A percentile compares a stretch with the other conserved stretches of the same genome.
phyloP scores from a whole-genome alignment of 768 basidiomycete species.

The Termitomyces sp. region DNA sequence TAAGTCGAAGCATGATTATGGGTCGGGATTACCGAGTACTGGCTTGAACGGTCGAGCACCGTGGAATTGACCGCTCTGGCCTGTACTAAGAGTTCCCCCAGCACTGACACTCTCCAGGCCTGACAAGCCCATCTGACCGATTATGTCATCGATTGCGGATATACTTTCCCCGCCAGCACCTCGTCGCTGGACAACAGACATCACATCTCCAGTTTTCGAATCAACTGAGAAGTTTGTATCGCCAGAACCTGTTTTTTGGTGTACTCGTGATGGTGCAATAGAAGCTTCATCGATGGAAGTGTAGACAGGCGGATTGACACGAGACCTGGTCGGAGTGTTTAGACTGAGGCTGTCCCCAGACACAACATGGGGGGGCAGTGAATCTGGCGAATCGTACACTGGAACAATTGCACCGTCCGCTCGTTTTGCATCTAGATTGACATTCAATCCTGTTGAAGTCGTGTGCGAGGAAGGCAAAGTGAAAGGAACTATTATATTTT shows the following conservation, averaged over 20 bases:
- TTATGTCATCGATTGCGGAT: slow-evolving; percentile 19
- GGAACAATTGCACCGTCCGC: slow-evolving; percentile 23
- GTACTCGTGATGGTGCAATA: slow-evolving; percentile 10
- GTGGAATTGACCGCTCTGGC: slow-evolving; percentile 9
- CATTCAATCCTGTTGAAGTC: not conserved
- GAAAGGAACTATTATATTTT: slow-evolving; percentile 32
- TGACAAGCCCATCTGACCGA: slow-evolving; percentile 16
- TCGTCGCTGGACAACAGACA: slow-evolving; percentile 1
- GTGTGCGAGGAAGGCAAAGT: slow-evolving; percentile 12
- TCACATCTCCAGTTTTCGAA: slow-evolving; percentile 12
- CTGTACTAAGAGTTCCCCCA: slow-evolving; percentile 17
- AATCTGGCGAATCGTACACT: slow-evolving; percentile 25
- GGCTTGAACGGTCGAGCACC: slow-evolving; percentile 4
- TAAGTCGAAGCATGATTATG: not conserved
- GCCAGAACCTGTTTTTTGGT: slow-evolving; percentile 22
- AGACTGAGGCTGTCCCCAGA: slow-evolving; percentile 10
- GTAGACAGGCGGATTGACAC: slow-evolving; percentile 35
- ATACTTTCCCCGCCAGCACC: slow-evolving; percentile 10
- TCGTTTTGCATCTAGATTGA: slow-evolving; percentile 24
- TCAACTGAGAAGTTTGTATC: slow-evolving; percentile 27
- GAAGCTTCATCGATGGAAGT: slow-evolving; percentile 17
- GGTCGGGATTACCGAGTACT: slow-evolving; percentile 4
- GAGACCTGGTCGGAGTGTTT: slow-evolving; percentile 5
- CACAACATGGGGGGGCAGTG: slow-evolving; percentile 16
- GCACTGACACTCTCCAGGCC: slow-evolving; percentile 6